These are phyloP conservation scores for Mortierella sp. DNA, from an alignment of 371 early-diverging fungal genomes.

Conservation along the genomic window DNA sequence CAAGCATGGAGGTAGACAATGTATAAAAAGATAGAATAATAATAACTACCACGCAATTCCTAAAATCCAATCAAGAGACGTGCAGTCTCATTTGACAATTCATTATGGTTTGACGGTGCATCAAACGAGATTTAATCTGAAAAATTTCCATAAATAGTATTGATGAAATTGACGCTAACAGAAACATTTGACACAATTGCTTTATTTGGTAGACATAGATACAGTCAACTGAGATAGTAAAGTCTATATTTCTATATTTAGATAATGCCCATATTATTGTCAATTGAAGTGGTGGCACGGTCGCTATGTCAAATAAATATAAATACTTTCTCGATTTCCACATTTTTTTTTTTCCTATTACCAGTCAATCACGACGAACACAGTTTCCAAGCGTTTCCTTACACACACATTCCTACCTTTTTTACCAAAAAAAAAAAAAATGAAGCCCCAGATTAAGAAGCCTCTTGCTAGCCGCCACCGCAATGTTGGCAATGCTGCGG, in stretches of 20 bases:
- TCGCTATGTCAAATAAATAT: neutral
- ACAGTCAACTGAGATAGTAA: neutral
- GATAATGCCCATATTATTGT: neutral
- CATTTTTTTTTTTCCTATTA: neutral
- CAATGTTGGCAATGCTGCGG: conserved; percentile 10
- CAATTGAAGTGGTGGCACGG: neutral
- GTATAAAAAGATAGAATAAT: neutral
- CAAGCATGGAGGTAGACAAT: conserved; percentile 1
- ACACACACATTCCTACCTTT: neutral
- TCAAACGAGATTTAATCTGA: neutral
- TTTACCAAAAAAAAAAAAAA: neutral
- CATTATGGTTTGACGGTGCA: neutral
- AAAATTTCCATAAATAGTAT: neutral
- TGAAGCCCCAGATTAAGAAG: conserved; percentile 47
- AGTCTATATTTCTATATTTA: neutral
- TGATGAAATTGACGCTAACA: neutral
- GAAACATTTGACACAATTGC: neutral
- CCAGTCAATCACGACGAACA: conserved; percentile 1
- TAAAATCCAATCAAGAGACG: neutral
- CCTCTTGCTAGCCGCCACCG: conserved; percentile 52
- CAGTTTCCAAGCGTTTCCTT: neutral
- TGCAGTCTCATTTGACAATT: neutral
- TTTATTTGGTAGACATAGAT: neutral
- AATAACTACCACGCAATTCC: neutral
- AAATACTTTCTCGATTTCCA: neutral